Percentiles rank a stretch among this genome's conserved stretches.
phyloP scores from a whole-genome alignment of 371 early-diverging fungal species.

The Zopfochytrium polystomum region DNA sequence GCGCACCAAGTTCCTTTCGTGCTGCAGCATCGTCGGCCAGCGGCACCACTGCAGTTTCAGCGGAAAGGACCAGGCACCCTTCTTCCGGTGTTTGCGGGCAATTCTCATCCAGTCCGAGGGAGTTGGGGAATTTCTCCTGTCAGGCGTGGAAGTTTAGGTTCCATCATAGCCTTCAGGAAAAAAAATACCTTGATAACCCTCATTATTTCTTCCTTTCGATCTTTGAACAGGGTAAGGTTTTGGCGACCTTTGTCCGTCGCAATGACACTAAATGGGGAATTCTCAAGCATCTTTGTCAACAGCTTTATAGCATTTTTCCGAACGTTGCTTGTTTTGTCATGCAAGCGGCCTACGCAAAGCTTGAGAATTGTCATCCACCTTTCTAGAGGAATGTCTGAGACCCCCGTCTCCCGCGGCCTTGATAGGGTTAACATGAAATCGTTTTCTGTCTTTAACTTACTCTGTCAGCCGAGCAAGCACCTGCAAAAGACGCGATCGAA shows the following conservation, averaged over 20 bases:
- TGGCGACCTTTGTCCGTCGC: slow-evolving; percentile 76
- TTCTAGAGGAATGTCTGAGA: slow-evolving; percentile 44
- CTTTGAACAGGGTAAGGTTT: slow-evolving; percentile 58
- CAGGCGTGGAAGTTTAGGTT: not conserved
- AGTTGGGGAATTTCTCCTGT: slow-evolving; percentile 24
- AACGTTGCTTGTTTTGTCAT: slow-evolving; percentile 86
- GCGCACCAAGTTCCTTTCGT: slow-evolving; percentile 27
- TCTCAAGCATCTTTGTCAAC: slow-evolving; percentile 70
- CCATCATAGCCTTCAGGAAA: not conserved
- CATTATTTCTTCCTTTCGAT: slow-evolving; percentile 13
- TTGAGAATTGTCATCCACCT: slow-evolving; percentile 65
- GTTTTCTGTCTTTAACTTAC: slow-evolving; percentile 42
- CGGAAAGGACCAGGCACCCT: slow-evolving; percentile 29
- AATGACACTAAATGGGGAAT: slow-evolving; percentile 76
- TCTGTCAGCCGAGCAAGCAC: slow-evolving; percentile 75
- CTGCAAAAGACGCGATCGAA: slow-evolving; percentile 84
- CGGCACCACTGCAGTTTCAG: slow-evolving; percentile 3
- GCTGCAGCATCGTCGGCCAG: slow-evolving; percentile 4
- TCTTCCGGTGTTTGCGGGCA: slow-evolving; percentile 11
- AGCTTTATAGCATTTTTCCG: slow-evolving; percentile 85
- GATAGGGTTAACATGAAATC: not conserved
- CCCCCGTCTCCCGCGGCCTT: slow-evolving; percentile 17
- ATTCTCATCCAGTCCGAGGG: slow-evolving; percentile 12
- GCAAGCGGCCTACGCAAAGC: slow-evolving; percentile 71
- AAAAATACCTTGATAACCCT: slow-evolving; percentile 10